These are phyloP conservation scores for Neonectria magnoliae DNA, from an alignment of 2,329 filamentous ascomycete species.

Conservation along the genomic window DNA sequence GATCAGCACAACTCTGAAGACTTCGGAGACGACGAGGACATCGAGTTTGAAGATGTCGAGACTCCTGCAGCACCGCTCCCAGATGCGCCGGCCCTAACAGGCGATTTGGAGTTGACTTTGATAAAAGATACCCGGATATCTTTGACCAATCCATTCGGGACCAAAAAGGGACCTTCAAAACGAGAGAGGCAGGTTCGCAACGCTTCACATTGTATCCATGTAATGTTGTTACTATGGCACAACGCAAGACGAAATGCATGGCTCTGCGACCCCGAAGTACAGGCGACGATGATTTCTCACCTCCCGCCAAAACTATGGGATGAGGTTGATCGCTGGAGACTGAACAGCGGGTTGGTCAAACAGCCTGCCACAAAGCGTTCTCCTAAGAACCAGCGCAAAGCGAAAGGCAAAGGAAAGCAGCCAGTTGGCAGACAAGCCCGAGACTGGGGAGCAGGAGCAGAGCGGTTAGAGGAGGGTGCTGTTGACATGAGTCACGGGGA, in stretches of 20 bases:
- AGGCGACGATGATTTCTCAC: constrained; percentile 79
- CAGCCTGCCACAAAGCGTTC: constrained; percentile 43
- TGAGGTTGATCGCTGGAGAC: constrained; percentile 78
- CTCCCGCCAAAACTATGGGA: constrained; percentile 74
- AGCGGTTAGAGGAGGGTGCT: constrained; percentile 73
- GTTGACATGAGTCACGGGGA: constrained; percentile 86
- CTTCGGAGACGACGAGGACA: constrained; percentile 52
- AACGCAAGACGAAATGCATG: constrained; percentile 88
- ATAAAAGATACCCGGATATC: constrained; percentile 67
- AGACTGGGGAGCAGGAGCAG: constrained; percentile 79
- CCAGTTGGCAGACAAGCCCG: constrained; percentile 47
- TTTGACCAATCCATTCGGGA: constrained; percentile 67
- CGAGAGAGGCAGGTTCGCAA: constrained; percentile 81
- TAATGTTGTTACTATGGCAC: constrained; percentile 88
- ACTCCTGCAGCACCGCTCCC: constrained; percentile 66
- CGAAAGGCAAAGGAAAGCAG: constrained; percentile 52
- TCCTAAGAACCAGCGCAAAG: constrained; percentile 45
- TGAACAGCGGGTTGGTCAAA: constrained; percentile 71
- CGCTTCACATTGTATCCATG: constrained; percentile 87
- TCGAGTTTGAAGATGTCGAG: constrained; percentile 71
- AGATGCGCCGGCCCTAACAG: constrained; percentile 62
- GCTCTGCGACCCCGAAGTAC: constrained; percentile 80
- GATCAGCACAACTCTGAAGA: constrained; percentile 53
- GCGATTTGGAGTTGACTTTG: constrained; percentile 80
- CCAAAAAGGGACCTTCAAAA: constrained; percentile 87